Evolutionary conservation across 2,329 filamentous ascomycete species (phyloP), one percentile per base, ranked within the genome.

Genomic region (Colletotrichum cordylinicola): DNA sequence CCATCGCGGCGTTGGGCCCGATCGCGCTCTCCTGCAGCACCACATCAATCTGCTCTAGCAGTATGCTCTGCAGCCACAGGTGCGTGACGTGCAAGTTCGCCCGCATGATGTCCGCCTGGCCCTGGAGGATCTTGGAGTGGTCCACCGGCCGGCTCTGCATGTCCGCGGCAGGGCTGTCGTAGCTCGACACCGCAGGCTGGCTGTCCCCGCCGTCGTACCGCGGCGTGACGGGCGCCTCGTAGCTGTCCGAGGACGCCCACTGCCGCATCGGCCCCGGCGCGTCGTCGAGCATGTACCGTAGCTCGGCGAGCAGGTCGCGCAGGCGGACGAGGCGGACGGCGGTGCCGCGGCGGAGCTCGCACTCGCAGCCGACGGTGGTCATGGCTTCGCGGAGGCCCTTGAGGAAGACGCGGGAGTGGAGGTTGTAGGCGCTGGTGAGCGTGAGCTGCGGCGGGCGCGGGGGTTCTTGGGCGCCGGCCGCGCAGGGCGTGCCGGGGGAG

Each of bases 1-100:
- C 33, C 37, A 64, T 61, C 33, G 67, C 43, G 24, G 72, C 69
- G 15, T 27, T 16, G 6, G 62, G 55, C 5, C 77, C 72, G 6
- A 71, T 70, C 27, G 72, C 68, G 18, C 61, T 72, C 29, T 78
- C 77, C 31, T 79, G 79, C 4, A 81, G 29, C 10, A 79, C 64
- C 6, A 78, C 67, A 16, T 85, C 83, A 6, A 85, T 76, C 66
- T 83, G 82, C 43, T 85, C 84, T 2, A 84, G 77, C 0, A 85
- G 77, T 8, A 82, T 78, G 52, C 80, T 84, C 75, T 85, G 84
- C 8, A 85, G 78, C 84, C 83, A 85, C 2, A 85, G 75, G 70
- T 85, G 84, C 1, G 83, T 85, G 9, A 82, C 81, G 48, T 85
- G 83, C 1, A 85, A 75, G 27, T 85, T 85, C 1, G 82, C 82